phyloP scores from a whole-genome alignment of 352 stramenopile genomes.

The Thalassiosira sp. region DNA sequence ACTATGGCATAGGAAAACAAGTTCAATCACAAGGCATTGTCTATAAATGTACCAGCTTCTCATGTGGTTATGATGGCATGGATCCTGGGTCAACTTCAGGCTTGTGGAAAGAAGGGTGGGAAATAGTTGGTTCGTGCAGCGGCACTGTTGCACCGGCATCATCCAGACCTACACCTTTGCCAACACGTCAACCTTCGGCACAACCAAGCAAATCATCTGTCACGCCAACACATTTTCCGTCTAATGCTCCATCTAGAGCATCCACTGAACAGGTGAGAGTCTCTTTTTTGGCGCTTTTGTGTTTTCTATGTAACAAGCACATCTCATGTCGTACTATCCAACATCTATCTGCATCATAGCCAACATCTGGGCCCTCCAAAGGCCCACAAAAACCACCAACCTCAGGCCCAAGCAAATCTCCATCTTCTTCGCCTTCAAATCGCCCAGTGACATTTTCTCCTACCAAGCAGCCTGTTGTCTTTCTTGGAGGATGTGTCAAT shows the following conservation, averaged over 20 bases:
- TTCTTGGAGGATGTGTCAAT: not conserved
- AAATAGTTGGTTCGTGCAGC: slow-evolving; percentile 17
- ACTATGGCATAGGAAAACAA: slow-evolving; percentile 11
- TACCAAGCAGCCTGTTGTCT: not conserved
- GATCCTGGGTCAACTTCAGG: slow-evolving; percentile 2
- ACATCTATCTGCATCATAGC: too few species aligned
- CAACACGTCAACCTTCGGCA: not conserved
- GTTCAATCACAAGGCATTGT: slow-evolving; percentile 13
- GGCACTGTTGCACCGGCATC: slow-evolving; percentile 4
- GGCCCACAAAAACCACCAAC: too few species aligned
- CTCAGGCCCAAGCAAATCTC: not conserved
- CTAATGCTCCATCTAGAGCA: too few species aligned
- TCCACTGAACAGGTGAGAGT: too few species aligned
- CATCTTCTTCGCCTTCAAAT: not conserved
- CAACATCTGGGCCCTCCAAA: too few species aligned
- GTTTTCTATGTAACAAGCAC: too few species aligned
- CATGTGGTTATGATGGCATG: slow-evolving; percentile 4
- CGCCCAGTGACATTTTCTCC: not conserved
- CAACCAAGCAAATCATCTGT: not conserved
- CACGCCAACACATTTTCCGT: too few species aligned
- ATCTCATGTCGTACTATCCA: too few species aligned
- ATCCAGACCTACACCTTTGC: not conserved
- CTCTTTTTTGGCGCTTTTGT: too few species aligned
- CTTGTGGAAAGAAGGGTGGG: slow-evolving; percentile 12
- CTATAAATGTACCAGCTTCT: slow-evolving; percentile 11